Evolutionary conservation across 495 filamentous ascomycete species (phyloP).

Genomic region (Xylaria venustula): DNA sequence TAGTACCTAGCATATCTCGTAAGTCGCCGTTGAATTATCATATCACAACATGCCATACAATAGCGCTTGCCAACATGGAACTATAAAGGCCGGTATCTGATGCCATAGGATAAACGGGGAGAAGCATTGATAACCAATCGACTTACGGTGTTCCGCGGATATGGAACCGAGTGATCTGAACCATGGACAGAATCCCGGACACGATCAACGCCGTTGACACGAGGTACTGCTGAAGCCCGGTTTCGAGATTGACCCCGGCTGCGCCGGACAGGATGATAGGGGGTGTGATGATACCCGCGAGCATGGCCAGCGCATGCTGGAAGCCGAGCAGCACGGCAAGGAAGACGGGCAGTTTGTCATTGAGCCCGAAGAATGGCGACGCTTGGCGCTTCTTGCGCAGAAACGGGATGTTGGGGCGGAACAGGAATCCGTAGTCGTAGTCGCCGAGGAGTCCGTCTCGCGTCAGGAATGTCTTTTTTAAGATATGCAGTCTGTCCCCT

Average conservation of each 20-base stretch:
- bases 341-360: constrained; percentile 78
- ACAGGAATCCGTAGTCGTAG: constrained; percentile 76
- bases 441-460: constrained; percentile 75
- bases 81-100: no score
- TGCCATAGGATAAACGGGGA: no score
- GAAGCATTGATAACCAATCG: neutral
- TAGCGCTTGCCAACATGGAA: no score
- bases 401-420: constrained; percentile 81
- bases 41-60: neutral
- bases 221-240: constrained; percentile 65
- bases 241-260: constrained; percentile 62
- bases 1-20: constrained; percentile 52
- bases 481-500: constrained; percentile 22
- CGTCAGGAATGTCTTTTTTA: constrained; percentile 42
- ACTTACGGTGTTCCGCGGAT: constrained; percentile 69
- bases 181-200: constrained; percentile 71
- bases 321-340: constrained; percentile 61
- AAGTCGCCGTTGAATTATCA: neutral
- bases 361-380: constrained; percentile 84
- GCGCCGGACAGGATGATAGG: constrained; percentile 72
- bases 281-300: constrained; percentile 66
- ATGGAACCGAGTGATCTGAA: constrained; percentile 86
- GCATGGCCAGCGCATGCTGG: constrained; percentile 52
- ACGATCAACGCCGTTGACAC: constrained; percentile 90
- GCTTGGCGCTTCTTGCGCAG: constrained; percentile 61